Evolutionary conservation across 805 yeast genomes (phyloP).

Genomic region (Saccharomycopsis babjevae): DNA sequence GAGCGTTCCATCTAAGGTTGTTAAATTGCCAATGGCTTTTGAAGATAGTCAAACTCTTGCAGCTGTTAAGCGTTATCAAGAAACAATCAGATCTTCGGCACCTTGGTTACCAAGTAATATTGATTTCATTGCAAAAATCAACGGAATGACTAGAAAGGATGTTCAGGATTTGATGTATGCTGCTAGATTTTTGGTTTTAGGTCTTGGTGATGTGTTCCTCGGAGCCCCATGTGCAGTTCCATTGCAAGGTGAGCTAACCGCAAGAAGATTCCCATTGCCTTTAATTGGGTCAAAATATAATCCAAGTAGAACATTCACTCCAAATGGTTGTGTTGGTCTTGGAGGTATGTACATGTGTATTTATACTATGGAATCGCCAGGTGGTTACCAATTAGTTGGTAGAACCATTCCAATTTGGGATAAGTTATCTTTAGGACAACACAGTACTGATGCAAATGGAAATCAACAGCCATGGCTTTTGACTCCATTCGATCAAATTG

Average conservation of each 20-base stretch:
- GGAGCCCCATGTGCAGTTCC: conserved; percentile 99
- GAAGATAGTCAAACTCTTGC: conserved; percentile 84
- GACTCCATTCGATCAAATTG: conserved; percentile 87
- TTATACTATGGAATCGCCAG: conserved; percentile 96
- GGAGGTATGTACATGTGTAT: conserved; percentile 99
- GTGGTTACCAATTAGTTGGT: conserved; percentile 95
- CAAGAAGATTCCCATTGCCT: conserved; percentile 38
- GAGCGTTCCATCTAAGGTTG: conserved; percentile 73
- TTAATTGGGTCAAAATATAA: conserved; percentile 88
- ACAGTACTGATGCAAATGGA: conserved; percentile 25
- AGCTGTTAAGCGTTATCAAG: conserved; percentile 85
- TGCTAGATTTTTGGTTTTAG: conserved; percentile 86
- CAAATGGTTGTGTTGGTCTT: conserved; percentile 94
- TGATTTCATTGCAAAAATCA: conserved; percentile 85
- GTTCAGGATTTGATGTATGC: conserved; percentile 79
- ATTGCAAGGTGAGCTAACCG: conserved; percentile 44
- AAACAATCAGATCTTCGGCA: conserved; percentile 85
- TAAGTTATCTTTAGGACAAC: conserved; percentile 68
- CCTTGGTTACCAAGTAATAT: conserved; percentile 98
- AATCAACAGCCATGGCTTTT: conserved; percentile 75
- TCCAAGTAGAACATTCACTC: conserved; percentile 93
- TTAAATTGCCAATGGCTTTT: conserved; percentile 91
- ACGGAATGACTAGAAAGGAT: conserved; percentile 64
- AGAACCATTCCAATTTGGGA: conserved; percentile 98
- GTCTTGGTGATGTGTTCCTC: conserved; percentile 92